A percentile compares a stretch with the other conserved stretches of the same genome.
phyloP scores from a whole-genome alignment of 1,284 basidiomycete species.

The Ustilago trichophora region DNA sequence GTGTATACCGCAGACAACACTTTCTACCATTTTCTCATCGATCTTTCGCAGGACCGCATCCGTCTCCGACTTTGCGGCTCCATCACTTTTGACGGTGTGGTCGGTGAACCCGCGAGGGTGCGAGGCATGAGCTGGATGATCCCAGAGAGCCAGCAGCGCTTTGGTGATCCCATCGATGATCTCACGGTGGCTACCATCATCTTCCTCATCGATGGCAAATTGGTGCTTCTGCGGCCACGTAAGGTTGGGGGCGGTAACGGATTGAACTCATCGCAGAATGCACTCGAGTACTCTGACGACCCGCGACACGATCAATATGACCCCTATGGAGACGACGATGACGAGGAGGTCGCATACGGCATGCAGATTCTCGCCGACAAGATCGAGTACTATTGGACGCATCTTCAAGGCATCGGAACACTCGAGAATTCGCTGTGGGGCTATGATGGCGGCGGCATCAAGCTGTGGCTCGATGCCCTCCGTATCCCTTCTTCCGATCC shows the following conservation, averaged over 20 bases:
- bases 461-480: constrained; percentile 94
- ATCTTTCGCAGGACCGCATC: constrained; percentile 83
- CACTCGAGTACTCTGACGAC: constrained; percentile 25
- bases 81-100: constrained; percentile 91
- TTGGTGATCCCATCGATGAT: constrained; percentile 93
- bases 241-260: constrained; percentile 23
- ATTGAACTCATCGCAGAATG: not conserved
- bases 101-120: constrained; percentile 83
- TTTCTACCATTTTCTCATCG: constrained; percentile 89
- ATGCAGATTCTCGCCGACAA: constrained; percentile 95
- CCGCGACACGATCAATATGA: constrained; percentile 9
- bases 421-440: constrained; percentile 98
- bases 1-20: constrained; percentile 98
- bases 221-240: constrained; percentile 77
- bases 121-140: constrained; percentile 97
- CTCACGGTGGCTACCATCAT: constrained; percentile 92
- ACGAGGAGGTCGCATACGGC: constrained; percentile 94
- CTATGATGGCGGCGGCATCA: constrained; percentile 87
- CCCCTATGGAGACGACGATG: constrained; percentile 69
- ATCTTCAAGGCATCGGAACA: constrained; percentile 87
- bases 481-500: constrained; percentile 72
- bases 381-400: constrained; percentile 98
- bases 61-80: constrained; percentile 87
- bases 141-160: constrained; percentile 86
- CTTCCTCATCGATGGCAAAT: constrained; percentile 92